Evolutionary conservation across 768 basidiomycete genomes (phyloP).

Genomic region (Suillus sp.): DNA sequence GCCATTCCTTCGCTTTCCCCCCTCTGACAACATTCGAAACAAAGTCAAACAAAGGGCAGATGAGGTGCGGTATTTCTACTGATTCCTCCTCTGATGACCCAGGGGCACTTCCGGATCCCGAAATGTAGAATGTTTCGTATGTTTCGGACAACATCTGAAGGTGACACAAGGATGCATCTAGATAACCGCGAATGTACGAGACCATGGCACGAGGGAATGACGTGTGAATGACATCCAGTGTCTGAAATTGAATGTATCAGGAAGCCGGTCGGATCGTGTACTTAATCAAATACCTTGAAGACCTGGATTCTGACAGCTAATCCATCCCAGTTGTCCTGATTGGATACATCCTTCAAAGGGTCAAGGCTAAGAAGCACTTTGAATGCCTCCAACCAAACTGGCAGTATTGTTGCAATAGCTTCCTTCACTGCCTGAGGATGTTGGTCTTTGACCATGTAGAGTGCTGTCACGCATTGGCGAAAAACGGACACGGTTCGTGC

Average conservation of each 20-base stretch:
- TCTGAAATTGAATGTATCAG: conserved; percentile 43
- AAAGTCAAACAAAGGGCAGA: conserved; percentile 82
- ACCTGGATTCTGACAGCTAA: conserved; percentile 79
- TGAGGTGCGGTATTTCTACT: conserved; percentile 75
- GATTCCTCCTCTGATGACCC: conserved; percentile 73
- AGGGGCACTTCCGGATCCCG: conserved; percentile 55
- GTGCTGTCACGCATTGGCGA: conserved; percentile 82
- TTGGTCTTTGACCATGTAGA: conserved; percentile 95
- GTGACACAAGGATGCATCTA: conserved; percentile 59
- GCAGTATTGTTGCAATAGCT: conserved; percentile 77
- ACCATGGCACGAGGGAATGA: conserved; percentile 79
- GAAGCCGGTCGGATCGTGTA: background rate
- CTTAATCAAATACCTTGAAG: conserved; percentile 62
- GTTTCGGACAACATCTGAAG: conserved; percentile 58
- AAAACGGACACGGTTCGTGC: conserved; percentile 87
- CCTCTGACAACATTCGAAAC: conserved; percentile 64
- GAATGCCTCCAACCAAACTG: conserved; percentile 93
- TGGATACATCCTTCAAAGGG: conserved; percentile 60
- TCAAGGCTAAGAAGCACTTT: conserved; percentile 70
- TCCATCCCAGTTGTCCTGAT: conserved; percentile 74
- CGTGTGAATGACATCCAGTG: conserved; percentile 75
- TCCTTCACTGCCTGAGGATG: conserved; percentile 86
- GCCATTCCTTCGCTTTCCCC: conserved; percentile 66
- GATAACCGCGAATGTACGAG: conserved; percentile 61
- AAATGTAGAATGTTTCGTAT: conserved; percentile 64